A percentile compares a stretch with the other conserved stretches of the same genome.
phyloP scores from a whole-genome alignment of 1,139 yeast genomes.

The Geotrichum fermentans region DNA sequence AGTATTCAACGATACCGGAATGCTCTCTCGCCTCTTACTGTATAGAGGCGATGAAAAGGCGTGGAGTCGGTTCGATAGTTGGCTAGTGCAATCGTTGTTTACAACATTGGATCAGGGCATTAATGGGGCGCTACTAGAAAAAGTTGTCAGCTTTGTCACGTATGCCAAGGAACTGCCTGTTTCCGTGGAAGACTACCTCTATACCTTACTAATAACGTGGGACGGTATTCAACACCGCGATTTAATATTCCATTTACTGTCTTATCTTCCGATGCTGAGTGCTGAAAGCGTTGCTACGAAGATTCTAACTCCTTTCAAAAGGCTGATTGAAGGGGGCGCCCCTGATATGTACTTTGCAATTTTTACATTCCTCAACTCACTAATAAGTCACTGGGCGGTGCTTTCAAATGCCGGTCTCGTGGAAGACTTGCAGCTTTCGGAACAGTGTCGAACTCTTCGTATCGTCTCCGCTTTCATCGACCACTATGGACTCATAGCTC shows the following conservation, averaged over 20 bases:
- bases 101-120: slow-evolving; percentile 1
- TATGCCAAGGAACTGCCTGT: slow-evolving; percentile 26
- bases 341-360: slow-evolving; percentile 6
- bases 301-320: slow-evolving; percentile 22
- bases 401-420: not conserved
- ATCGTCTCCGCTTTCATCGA: slow-evolving; percentile 24
- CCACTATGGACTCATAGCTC: slow-evolving; percentile 23
- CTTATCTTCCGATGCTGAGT: slow-evolving; percentile 23
- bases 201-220: slow-evolving; percentile 23
- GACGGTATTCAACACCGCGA: slow-evolving; percentile 17
- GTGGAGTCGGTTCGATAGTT: slow-evolving; percentile 30
- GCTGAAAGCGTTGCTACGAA: slow-evolving; percentile 12
- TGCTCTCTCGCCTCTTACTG: slow-evolving; percentile 25
- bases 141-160: slow-evolving; percentile 22
- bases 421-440: slow-evolving; percentile 10
- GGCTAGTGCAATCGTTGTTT: slow-evolving; percentile 25
- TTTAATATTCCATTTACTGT: slow-evolving; percentile 21
- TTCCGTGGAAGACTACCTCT: slow-evolving; percentile 27
- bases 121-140: slow-evolving; percentile 18
- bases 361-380: slow-evolving; percentile 13
- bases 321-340: slow-evolving; percentile 13
- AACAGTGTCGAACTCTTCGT: slow-evolving; percentile 17
- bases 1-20: slow-evolving; percentile 25
- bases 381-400: slow-evolving; percentile 10
- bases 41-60: slow-evolving; percentile 25